Evolutionary conservation across 371 early-diverging fungal species (phyloP), one percentile per base, ranked within the genome.

Genomic region (Syncephalastrum sp.): DNA sequence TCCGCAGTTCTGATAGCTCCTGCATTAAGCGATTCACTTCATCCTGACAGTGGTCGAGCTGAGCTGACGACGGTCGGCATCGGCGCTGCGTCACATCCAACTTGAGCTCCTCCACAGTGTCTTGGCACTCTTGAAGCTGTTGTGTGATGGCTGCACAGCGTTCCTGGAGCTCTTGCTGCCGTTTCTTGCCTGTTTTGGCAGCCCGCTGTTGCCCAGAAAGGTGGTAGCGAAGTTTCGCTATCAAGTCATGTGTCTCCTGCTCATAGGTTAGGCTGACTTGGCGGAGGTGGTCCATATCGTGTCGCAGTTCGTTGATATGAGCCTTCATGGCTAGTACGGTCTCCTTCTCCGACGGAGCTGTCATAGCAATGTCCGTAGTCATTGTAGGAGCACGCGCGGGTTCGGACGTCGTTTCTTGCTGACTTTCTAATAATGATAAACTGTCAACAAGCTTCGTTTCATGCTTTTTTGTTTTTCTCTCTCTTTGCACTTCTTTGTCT

Each of bases 31-130:
- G 67, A 12, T 57, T 65, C 5, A 80, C 76, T 53, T 86, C 85
- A 17, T 69, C 50, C 21, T 72, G 60, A 49, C 85, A 82, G 53
- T 78, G 74, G 0, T 70, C 56, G 66, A 92, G 64, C 52, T 81
- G 72, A 0, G 55, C 57, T 10, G 71, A 70, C 5, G 87, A 81
- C 0, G 93, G 92, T 14, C 82, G 75, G 41, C 87, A 81, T 7
- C 86, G 79, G 7, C 87, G 77, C 54, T 87, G 83, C 0, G 87
- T 81, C n/a, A 91, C 84, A 74, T 91, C 92, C 44, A 80, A 47
- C 68, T 89, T 89, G 56, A 92, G 78, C 44, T 87, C 87, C 51
- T 91, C 89, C 25, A 91, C 77, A 33, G 84, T 70, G 47, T 85
- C 83, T 60, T 91, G 85, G 1, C 87, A 69, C 8, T 82, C 82